Percentiles rank a stretch among this genome's conserved stretches.
These are phyloP conservation scores for Claviceps cyperi DNA, from an alignment of 2,329 filamentous ascomycete species.

Conservation along the genomic window DNA sequence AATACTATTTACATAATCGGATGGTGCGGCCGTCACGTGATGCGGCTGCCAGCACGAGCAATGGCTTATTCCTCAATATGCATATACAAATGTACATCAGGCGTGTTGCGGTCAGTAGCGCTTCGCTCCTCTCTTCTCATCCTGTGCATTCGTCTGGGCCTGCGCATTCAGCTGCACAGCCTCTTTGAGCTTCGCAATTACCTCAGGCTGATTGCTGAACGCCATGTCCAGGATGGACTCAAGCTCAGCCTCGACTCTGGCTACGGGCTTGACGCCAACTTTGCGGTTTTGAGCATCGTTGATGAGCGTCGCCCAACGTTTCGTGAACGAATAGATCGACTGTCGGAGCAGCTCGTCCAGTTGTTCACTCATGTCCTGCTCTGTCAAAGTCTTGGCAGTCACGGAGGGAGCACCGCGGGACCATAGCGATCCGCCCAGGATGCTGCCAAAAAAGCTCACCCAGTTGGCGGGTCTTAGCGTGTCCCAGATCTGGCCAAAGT, in stretches of 20 bases:
- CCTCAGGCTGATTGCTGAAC: constrained; percentile 45
- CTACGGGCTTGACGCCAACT: constrained; percentile 33
- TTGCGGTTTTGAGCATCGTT: constrained; percentile 34
- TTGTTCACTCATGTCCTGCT: constrained; percentile 49
- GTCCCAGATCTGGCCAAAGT: constrained; percentile 52
- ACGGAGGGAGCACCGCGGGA: constrained; percentile 22
- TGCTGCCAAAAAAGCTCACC: constrained; percentile 42
- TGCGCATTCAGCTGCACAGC: constrained; percentile 43
- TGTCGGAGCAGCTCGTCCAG: constrained; percentile 47
- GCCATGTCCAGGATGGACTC: constrained; percentile 40
- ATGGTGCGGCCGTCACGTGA: too few relatives aligned
- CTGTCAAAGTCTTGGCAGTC: constrained; percentile 25
- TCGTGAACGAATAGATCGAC: constrained; percentile 48
- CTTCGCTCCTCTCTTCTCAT: constrained; percentile 20
- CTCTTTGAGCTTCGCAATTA: constrained; percentile 44
- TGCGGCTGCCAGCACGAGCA: too few relatives aligned
- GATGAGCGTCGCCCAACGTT: constrained; percentile 39
- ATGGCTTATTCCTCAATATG: too few relatives aligned
- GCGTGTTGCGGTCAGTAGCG: neutral
- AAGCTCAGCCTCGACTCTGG: constrained; percentile 40
- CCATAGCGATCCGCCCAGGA: constrained; percentile 42
- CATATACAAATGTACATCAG: neutral
- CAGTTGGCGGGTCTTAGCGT: constrained; percentile 43
- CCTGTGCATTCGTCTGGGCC: constrained; percentile 32
- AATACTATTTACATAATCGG: too few relatives aligned